phyloP scores from a whole-genome alignment of 2,329 filamentous ascomycete genomes.

The Alternaria rosae region DNA sequence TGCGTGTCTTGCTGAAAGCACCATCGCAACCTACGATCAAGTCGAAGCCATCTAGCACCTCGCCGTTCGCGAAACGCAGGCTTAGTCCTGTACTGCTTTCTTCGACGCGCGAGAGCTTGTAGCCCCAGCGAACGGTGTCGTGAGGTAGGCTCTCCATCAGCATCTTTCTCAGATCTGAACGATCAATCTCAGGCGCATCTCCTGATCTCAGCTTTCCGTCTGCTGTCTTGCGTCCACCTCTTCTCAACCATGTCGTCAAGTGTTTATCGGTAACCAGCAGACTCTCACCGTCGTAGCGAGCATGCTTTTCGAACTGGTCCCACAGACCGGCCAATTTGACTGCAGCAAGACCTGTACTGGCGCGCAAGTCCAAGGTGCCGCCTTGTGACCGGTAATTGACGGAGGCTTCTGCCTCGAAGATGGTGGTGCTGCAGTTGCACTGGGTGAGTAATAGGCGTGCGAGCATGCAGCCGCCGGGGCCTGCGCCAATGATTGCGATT shows the following conservation, averaged over 20 bases:
- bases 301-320: conserved; percentile 56
- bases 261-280: conserved; percentile 52
- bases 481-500: conserved; percentile 51
- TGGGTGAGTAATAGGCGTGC: conserved; percentile 60
- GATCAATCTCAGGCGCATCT: conserved; percentile 39
- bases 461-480: conserved; percentile 59
- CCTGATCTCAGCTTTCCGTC: conserved; percentile 9
- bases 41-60: conserved; percentile 46
- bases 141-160: conserved; percentile 33
- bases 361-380: conserved; percentile 63
- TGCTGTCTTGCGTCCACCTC: conserved; percentile 16
- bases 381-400: conserved; percentile 42
- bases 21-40: conserved; percentile 57
- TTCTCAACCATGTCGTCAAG: conserved; percentile 30
- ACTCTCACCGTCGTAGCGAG: conserved; percentile 55
- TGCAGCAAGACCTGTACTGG: conserved; percentile 59
- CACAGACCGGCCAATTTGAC: conserved; percentile 59
- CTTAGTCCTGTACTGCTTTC: conserved; percentile 15
- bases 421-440: conserved; percentile 52
- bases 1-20: conserved; percentile 52
- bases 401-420: conserved; percentile 56
- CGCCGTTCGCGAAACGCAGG: conserved; percentile 38
- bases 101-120: conserved; percentile 28
- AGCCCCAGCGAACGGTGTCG: conserved; percentile 33
- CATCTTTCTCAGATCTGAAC: conserved; percentile 28